Conservation (phyloP, 2,329 filamentous ascomycete species). For the Sarocladium oryzae region DNA sequence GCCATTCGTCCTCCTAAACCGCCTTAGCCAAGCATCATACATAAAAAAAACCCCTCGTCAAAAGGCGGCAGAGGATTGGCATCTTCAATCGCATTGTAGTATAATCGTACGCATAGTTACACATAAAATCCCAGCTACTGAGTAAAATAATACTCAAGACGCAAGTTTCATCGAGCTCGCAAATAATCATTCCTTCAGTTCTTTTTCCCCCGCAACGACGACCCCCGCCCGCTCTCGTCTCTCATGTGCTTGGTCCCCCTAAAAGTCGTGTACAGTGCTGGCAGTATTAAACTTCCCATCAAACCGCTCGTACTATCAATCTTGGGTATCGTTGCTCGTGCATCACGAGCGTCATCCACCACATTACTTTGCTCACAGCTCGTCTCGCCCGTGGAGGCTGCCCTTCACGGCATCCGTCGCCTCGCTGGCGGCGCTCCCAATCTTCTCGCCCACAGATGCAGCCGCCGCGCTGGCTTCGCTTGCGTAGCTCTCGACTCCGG, state of each 20-base stretch:
- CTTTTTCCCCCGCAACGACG: no score
- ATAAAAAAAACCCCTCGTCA: no score
- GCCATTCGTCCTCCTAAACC: no score
- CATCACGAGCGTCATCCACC: background rate
- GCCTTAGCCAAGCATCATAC: no score
- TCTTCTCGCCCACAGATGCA: conserved; percentile 27
- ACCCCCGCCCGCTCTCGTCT: no score
- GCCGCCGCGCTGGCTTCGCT: conserved; percentile 27
- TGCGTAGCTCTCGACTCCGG: conserved; percentile 41
- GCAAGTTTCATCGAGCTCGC: background rate
- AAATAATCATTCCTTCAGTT: no score
- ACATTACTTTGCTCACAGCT: conserved; percentile 26
- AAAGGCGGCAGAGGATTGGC: no score
- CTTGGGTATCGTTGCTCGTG: conserved; percentile 10
- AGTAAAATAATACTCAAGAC: background rate
- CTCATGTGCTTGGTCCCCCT: no score
- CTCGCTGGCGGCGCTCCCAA: conserved; percentile 30
- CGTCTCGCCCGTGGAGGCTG: conserved; percentile 30
- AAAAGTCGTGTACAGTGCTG: background rate
- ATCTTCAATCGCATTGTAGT: background rate
- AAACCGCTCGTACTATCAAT: conserved; percentile 17
- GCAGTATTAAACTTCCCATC: background rate
- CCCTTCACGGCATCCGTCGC: conserved; percentile 38
- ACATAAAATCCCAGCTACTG: background rate
- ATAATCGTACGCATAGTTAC: background rate